A percentile compares a stretch with the other conserved stretches of the same genome.
These are phyloP conservation scores for Calvatia gigantea DNA, from an alignment of 768 basidiomycete genomes.

Conservation along the genomic window DNA sequence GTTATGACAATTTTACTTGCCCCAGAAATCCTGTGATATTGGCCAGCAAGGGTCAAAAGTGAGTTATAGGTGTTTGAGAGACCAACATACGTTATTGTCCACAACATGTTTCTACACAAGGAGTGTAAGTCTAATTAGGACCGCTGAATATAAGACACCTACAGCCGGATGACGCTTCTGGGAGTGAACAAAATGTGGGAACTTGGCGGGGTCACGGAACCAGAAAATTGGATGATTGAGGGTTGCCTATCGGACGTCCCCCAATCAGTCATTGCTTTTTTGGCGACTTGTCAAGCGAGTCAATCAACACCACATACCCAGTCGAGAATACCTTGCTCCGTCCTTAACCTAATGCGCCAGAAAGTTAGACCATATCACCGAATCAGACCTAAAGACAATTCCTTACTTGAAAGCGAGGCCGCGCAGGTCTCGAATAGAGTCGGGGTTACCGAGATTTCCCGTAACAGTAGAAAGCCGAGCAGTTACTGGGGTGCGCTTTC, in stretches of 20 bases:
- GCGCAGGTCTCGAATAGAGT: constrained; percentile 46
- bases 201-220: constrained; percentile 43
- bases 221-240: constrained; percentile 46
- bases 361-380: no score
- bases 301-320: constrained; percentile 8
- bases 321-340: constrained; percentile 34
- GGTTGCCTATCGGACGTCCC: constrained; percentile 23
- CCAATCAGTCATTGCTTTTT: not conserved
- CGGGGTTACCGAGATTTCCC: constrained; percentile 48
- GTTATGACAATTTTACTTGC: not conserved
- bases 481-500: constrained; percentile 27
- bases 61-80: not conserved
- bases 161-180: constrained; percentile 49
- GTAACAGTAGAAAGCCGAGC: constrained; percentile 55
- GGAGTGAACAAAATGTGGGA: constrained; percentile 46
- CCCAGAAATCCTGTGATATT: constrained; percentile 5
- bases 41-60: not conserved
- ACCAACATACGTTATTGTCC: constrained; percentile 1
- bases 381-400: not conserved
- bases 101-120: not conserved
- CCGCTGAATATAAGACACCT: constrained; percentile 19
- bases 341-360: constrained; percentile 30
- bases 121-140: not conserved
- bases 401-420: constrained; percentile 47
- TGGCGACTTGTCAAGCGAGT: no score